Evolutionary conservation across 2,329 filamentous ascomycete species (phyloP), one percentile per base, ranked within the genome.

Genomic region (Diaporthe sp.): DNA sequence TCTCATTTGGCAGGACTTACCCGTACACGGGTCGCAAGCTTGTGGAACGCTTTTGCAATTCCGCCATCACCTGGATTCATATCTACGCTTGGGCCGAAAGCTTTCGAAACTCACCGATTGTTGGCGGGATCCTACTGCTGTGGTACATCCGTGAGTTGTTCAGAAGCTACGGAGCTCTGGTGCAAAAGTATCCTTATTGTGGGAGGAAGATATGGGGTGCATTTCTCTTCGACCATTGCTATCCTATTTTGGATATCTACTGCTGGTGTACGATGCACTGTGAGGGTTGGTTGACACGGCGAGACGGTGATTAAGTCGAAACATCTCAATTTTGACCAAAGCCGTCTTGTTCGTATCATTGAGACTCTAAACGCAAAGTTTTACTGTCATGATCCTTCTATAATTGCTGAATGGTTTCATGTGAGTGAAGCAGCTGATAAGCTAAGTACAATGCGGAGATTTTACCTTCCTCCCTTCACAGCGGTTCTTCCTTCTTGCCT

Each of bases 181-280:
- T 54, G n/a, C 33, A 54, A 28, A 54, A 28, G 13, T 54, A 40
- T 4, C 47, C 47, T 28, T 68, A 40, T 28, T 68, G 33, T 38
- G 64, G 33, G 22, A 54, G 8, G 13, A 68, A 68, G 15, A 28
- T 68, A 15, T 68, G 64, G 64, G 64, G 45, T 22, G 64, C 64
- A 35, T 6, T 68, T 40, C 45, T 68, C 64, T 68, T 68, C 33
- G 64, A 68, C 30, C 30, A 68, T 54, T 68, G 33, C n/a, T 68
- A 54, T 15, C 64, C 64, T 0, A 28, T 68, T 28, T 22, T 68
- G 33, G 64, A 68, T 15, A 10, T 54, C 15, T 68, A 50, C 35
- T 17, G 64, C 33, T 68, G 64, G 64, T 54, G 47, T 15, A 68
- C 64, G 8, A 2, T 68, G 3, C 6, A 40, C n/a, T n/a, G 7